Evolutionary conservation across 192 early-diverging fungal genomes (phyloP).

Genomic region (Coemansia sp.): DNA sequence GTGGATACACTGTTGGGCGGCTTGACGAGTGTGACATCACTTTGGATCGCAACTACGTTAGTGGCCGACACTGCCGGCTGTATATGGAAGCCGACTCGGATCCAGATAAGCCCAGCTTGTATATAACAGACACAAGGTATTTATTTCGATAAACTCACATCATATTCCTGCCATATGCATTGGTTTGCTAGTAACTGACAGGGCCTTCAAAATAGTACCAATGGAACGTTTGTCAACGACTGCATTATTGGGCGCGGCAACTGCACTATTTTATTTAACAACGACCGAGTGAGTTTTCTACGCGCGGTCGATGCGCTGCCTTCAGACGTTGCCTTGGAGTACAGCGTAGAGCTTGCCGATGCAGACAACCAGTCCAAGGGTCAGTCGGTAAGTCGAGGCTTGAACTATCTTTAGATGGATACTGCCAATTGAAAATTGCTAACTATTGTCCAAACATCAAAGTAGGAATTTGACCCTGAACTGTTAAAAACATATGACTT

Average conservation of each 20-base stretch:
- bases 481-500: conserved; percentile 47
- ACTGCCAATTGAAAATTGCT: not conserved
- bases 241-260: conserved; percentile 40
- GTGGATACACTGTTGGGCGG: conserved; percentile 45
- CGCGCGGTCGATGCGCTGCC: conserved; percentile 20
- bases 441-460: not conserved
- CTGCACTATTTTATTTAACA: conserved; percentile 50
- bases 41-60: conserved; percentile 37
- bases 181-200: not conserved
- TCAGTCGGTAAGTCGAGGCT: conserved; percentile 8
- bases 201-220: conserved; percentile 20
- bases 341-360: conserved; percentile 35
- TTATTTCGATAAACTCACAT: not conserved
- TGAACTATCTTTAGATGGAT: not conserved
- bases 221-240: conserved; percentile 53
- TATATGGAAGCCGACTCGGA: conserved; percentile 33
- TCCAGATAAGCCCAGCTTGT: conserved; percentile 18
- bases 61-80: conserved; percentile 37
- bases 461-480: conserved; percentile 25
- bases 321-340: conserved; percentile 46
- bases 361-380: conserved; percentile 10
- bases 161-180: not conserved
- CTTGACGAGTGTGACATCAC: conserved; percentile 27
- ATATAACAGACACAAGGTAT: conserved; percentile 38
- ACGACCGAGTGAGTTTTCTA: conserved; percentile 40